A percentile compares a stretch with the other conserved stretches of the same genome.
These are phyloP conservation scores for Phytophthora macrochlamydospora DNA, from an alignment of 352 stramenopile genomes.

Conservation along the genomic window DNA sequence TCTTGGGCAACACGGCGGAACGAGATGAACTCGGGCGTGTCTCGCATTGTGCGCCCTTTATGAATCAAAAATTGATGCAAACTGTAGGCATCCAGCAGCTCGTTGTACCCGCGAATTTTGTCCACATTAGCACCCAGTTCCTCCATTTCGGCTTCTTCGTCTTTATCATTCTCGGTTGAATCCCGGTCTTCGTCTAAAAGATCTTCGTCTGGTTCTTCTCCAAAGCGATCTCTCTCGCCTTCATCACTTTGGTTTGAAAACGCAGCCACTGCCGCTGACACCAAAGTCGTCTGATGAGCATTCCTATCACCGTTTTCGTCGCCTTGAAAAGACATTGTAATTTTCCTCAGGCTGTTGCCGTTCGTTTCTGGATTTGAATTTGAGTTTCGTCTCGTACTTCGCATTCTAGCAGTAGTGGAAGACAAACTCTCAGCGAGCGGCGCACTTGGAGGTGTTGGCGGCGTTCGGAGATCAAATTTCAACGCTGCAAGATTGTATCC, in stretches of 20 bases:
- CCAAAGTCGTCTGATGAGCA: constrained; percentile 17
- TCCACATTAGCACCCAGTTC: constrained; percentile 75
- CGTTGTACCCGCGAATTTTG: constrained; percentile 83
- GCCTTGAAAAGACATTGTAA: constrained; percentile 38
- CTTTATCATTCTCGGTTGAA: constrained; percentile 21
- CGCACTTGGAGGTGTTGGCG: constrained; percentile 4
- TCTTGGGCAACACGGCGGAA: constrained; percentile 83
- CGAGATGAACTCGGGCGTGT: constrained; percentile 89
- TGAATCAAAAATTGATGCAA: constrained; percentile 92
- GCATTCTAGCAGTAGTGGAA: constrained; percentile 13
- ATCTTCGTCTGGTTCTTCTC: constrained; percentile 25
- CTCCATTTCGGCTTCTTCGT: constrained; percentile 52
- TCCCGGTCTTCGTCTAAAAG: constrained; percentile 19
- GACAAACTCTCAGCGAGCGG: constrained; percentile 4
- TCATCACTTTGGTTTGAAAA: constrained; percentile 43
- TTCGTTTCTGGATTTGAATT: background rate
- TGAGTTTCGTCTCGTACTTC: constrained; percentile 14
- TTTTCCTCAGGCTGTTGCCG: constrained; percentile 20
- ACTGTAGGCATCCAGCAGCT: constrained; percentile 78
- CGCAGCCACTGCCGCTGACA: constrained; percentile 23
- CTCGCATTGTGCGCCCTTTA: constrained; percentile 76
- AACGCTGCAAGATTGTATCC: constrained; percentile 79
- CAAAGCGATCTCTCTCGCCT: constrained; percentile 13
- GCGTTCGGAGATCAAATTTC: constrained; percentile 70
- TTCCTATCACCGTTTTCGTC: constrained; percentile 9